Percentiles rank a stretch among this genome's conserved stretches.
These are phyloP conservation scores for Fraxinus platypoda DNA, from an alignment of 305 asterid species.

Conservation along the genomic window DNA sequence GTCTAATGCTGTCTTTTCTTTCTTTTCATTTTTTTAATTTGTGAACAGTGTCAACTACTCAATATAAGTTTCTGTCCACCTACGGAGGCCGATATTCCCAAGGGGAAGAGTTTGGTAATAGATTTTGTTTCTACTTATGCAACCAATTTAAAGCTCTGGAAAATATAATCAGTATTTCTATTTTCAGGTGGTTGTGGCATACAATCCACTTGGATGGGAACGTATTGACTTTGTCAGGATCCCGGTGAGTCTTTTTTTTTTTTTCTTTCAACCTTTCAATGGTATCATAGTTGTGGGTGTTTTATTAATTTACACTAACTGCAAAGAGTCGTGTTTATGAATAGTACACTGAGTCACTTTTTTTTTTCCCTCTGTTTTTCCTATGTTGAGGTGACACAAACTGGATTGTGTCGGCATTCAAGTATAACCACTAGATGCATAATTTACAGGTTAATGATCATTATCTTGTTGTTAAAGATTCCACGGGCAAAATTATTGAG, in stretches of 20 bases:
- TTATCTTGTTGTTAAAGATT: slow-evolving; percentile 60
- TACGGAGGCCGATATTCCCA: slow-evolving; percentile 61
- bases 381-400: not conserved
- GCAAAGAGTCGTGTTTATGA: too few species aligned
- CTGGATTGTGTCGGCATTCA: not conserved
- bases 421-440: slow-evolving; percentile 6
- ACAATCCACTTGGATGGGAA: slow-evolving; percentile 76
- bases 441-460: slow-evolving; percentile 58
- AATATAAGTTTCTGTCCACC: slow-evolving; percentile 81
- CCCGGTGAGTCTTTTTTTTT: slow-evolving; percentile 51
- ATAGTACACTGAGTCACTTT: not conserved
- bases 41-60: slow-evolving; percentile 68
- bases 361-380: not conserved
- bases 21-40: slow-evolving; percentile 12
- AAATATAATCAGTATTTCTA: slow-evolving; percentile 17
- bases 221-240: slow-evolving; percentile 66
- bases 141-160: not conserved
- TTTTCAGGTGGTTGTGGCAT: slow-evolving; percentile 65
- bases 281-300: not conserved
- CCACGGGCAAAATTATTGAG: slow-evolving; percentile 45
- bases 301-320: not conserved
- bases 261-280: not conserved
- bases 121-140: slow-evolving; percentile 7
- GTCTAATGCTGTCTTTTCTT: slow-evolving; percentile 4
- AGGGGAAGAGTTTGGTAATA: slow-evolving; percentile 65